Conservation (phyloP, 2,329 filamentous ascomycete genomes). For the Apiospora aurea region DNA sequence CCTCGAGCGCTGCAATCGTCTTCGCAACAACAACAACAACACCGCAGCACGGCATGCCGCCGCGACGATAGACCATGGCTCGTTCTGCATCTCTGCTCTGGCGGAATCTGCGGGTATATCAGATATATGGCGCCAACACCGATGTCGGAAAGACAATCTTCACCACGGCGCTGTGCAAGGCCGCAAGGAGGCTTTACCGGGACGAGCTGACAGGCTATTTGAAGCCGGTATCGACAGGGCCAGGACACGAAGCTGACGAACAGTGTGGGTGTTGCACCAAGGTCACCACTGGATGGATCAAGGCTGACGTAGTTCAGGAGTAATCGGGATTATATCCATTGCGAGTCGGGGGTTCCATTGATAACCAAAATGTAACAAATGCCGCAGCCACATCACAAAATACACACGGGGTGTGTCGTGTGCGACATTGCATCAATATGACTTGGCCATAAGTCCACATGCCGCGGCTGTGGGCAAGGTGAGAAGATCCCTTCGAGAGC, state of each 20-base stretch:
- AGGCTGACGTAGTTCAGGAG: not conserved
- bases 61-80: conserved; percentile 40
- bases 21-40: conserved; percentile 22
- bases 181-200: conserved; percentile 56
- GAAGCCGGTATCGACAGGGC: conserved; percentile 84
- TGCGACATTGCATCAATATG: conserved; percentile 74
- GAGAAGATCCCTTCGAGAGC: conserved; percentile 26
- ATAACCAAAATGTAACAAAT: not conserved
- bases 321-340: not conserved
- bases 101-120: conserved; percentile 72
- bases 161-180: conserved; percentile 74
- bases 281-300: not conserved
- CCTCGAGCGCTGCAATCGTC: not conserved
- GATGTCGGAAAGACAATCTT: conserved; percentile 86
- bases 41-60: not conserved
- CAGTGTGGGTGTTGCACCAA: conserved; percentile 52
- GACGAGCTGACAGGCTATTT: conserved; percentile 67
- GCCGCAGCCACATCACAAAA: conserved; percentile 64
- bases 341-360: not conserved
- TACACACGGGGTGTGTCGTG: conserved; percentile 59
- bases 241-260: conserved; percentile 73
- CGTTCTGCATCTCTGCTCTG: conserved; percentile 69
- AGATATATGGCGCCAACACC: conserved; percentile 85
- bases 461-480: conserved; percentile 66
- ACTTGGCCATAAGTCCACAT: conserved; percentile 79